Conservation (phyloP, 139 green algal genomes). For the Ettlia oleoabundans region DNA sequence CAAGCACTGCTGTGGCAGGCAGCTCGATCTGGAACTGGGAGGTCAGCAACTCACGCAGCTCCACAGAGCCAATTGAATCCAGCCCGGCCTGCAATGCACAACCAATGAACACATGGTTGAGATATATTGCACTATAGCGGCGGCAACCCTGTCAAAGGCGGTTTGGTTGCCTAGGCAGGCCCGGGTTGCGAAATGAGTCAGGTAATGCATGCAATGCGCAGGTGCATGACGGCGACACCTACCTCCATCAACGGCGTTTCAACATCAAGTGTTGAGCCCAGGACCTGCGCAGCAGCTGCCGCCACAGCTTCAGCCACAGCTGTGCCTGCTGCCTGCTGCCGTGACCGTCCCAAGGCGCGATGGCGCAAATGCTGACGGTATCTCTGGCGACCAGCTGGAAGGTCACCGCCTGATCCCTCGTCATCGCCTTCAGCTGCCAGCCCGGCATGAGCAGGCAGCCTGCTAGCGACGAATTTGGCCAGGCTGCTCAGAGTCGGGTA, state of each 20-base stretch:
- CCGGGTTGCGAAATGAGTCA: too few relatives aligned
- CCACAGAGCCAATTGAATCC: constrained; percentile 67
- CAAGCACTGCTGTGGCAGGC: constrained; percentile 55
- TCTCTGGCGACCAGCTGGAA: too few relatives aligned
- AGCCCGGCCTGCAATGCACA: constrained; percentile 72
- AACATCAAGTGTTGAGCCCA: constrained; percentile 22
- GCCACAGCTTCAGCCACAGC: not conserved
- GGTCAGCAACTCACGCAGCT: constrained; percentile 47
- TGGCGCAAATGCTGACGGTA: too few relatives aligned
- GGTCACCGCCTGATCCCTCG: not conserved
- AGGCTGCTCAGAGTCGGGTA: constrained; percentile 60
- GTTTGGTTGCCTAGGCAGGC: too few relatives aligned
- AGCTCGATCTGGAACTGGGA: constrained; percentile 32
- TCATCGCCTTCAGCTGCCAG: not conserved
- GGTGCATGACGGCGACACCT: not conserved
- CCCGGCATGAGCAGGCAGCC: not conserved
- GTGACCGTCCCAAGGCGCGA: too few relatives aligned
- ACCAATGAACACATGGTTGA: too few relatives aligned
- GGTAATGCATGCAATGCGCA: too few relatives aligned
- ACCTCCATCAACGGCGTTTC: constrained; percentile 70
- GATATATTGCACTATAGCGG: too few relatives aligned
- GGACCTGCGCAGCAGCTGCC: constrained; percentile 13
- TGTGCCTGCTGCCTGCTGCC: not conserved
- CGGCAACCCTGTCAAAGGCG: too few relatives aligned
- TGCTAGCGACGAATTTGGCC: not conserved